phyloP scores from a whole-genome alignment of 805 yeast genomes.

The Candida taoyuanica region DNA sequence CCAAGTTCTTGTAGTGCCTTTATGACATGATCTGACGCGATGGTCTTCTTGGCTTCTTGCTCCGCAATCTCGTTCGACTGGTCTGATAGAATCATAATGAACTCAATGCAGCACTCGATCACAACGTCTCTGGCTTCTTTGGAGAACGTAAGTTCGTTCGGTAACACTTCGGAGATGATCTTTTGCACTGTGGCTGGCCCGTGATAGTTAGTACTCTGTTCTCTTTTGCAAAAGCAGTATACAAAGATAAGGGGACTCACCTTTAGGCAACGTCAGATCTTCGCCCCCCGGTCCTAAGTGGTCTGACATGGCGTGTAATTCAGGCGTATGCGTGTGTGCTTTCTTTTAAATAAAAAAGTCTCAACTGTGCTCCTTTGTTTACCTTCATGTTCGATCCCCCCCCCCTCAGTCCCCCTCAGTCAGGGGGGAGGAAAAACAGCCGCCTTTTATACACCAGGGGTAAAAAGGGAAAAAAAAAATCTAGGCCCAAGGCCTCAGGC shows the following conservation, averaged over 20 bases:
- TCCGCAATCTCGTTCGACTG: conserved; percentile 96
- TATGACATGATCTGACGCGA: conserved; percentile 93
- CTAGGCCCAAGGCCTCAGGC: no score
- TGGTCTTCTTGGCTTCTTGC: conserved; percentile 91
- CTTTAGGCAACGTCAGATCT: conserved; percentile 41
- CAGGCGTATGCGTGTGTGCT: background rate
- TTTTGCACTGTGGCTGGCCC: conserved; percentile 96
- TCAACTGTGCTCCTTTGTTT: conserved; percentile 7
- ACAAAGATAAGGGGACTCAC: conserved; percentile 23
- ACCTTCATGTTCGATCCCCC: no score
- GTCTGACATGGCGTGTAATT: conserved; percentile 18
- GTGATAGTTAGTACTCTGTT: no score
- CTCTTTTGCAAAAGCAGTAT: no score
- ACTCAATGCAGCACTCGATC: conserved; percentile 94
- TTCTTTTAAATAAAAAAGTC: no score
- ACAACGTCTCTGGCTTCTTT: conserved; percentile 93
- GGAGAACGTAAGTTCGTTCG: conserved; percentile 81
- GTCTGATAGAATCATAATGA: conserved; percentile 89
- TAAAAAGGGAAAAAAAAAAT: no score
- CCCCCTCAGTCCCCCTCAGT: no score
- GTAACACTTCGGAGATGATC: conserved; percentile 84
- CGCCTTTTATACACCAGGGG: no score
- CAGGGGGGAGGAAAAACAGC: no score
- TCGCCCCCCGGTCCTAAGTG: conserved; percentile 26
- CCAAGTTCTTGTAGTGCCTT: conserved; percentile 86